phyloP scores from a whole-genome alignment of 345 rosid species.

The Lepidium didymum region DNA sequence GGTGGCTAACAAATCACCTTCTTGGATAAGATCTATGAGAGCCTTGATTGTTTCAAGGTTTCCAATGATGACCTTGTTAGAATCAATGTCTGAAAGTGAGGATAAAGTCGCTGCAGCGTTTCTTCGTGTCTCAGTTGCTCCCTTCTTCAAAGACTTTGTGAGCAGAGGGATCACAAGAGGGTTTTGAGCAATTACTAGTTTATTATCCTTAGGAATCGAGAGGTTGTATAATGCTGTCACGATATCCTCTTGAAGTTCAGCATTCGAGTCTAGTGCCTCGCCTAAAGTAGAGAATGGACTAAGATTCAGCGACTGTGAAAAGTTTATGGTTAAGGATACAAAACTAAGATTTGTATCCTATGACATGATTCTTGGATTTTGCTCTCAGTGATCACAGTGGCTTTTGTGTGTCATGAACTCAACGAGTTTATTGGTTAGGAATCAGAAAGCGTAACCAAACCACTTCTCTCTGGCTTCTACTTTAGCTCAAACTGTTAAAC shows the following conservation, averaged over 20 bases:
- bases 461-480: too few relatives aligned
- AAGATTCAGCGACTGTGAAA: not conserved
- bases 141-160: constrained; percentile 31
- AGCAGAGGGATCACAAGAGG: constrained; percentile 39
- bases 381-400: too few relatives aligned
- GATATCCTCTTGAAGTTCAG: constrained; percentile 27
- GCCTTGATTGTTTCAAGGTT: constrained; percentile 43
- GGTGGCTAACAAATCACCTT: constrained; percentile 35
- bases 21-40: constrained; percentile 38
- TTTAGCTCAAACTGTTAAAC: too few relatives aligned
- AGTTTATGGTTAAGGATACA: not conserved
- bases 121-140: constrained; percentile 39
- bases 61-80: constrained; percentile 36
- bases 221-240: constrained; percentile 42
- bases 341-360: not conserved
- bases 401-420: too few relatives aligned
- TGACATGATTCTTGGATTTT: not conserved
- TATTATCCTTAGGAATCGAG: constrained; percentile 36
- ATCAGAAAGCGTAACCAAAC: too few relatives aligned
- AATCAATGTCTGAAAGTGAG: constrained; percentile 27
- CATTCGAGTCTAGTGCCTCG: constrained; percentile 19
- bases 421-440: too few relatives aligned
- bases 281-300: constrained; percentile 24
- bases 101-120: constrained; percentile 52
- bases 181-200: constrained; percentile 32